Base-by-base conservation (phyloP, 2,329 filamentous ascomycete genomes). In the Penicillium sp. region DNA sequence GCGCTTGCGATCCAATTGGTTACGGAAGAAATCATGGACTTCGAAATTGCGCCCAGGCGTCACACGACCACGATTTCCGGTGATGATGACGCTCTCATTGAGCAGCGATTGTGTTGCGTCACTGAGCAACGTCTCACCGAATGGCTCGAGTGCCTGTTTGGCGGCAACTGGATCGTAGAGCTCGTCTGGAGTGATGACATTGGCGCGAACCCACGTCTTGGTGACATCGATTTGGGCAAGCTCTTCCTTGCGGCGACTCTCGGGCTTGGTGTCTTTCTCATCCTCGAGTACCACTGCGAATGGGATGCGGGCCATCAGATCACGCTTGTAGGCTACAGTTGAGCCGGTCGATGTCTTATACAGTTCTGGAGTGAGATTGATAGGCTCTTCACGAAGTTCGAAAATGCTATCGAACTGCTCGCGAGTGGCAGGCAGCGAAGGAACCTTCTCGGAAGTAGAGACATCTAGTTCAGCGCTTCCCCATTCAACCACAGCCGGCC, bases 151-250 rank as follows among this genome's bases (percentile, higher is more conserved):
- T 39, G 58, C 51, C 47, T 61, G 23, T 13, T 53, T 41, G 38
- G 70, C 68, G n/a, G 63, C 53, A 3, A 38, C 39, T 1, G 66
- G 48, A 25, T 63, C 47, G 45, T 71, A 73, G 2, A 51, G 57
- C 13, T 65, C 58, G 31, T 69, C 62, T 1, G 64, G 57, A 0
- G 70, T 69, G 22, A 70, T 52, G 17, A 71, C 52, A 27, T 71
- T 72, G 13, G 71, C 67, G 9, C 70, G 65, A 30, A 71, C 61
- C 67, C 67, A 73, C n/a, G 63, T 63, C 51, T 69, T 71, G 25
- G 64, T 67, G 6, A 61, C 50, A 3, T 65, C 60, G 3, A 68
- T 45, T 8, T 52, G 50, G 12, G 52, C 42, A 10, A 56, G 41
- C 9, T 58, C 47, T 12, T 37, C 25, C 37, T 52, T 52, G 13